Percentiles rank a stretch among this genome's conserved stretches.
Conservation (phyloP, 768 basidiomycete genomes). For the Tylopilus felleus region DNA sequence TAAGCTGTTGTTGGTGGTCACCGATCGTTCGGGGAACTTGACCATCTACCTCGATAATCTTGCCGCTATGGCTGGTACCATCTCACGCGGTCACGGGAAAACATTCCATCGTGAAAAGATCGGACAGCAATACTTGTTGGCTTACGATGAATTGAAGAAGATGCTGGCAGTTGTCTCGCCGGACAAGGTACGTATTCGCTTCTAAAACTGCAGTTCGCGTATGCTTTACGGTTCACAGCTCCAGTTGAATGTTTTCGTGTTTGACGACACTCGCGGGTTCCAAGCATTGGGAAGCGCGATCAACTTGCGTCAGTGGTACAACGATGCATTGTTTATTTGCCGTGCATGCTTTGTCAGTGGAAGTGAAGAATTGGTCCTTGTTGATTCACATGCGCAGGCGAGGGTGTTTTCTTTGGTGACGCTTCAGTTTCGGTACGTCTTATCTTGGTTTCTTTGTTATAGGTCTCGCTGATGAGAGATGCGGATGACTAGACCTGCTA, state of each 20-base stretch:
- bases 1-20: constrained; percentile 41
- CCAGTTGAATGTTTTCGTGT: constrained; percentile 38
- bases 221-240: constrained; percentile 18
- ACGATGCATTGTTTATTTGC: constrained; percentile 23
- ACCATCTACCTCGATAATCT: constrained; percentile 39
- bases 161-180: constrained; percentile 45
- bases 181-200: constrained; percentile 33
- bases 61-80: constrained; percentile 29
- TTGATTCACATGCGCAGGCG: constrained; percentile 42
- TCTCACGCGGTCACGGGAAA: constrained; percentile 29
- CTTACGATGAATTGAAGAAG: constrained; percentile 51
- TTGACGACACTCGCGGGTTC: constrained; percentile 44
- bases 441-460: background rate
- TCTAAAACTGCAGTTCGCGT: background rate
- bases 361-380: constrained; percentile 49
- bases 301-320: constrained; percentile 46
- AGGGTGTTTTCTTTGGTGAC: constrained; percentile 55
- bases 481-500: constrained; percentile 39
- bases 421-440: constrained; percentile 31
- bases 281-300: constrained; percentile 41
- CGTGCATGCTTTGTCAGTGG: constrained; percentile 46
- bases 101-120: constrained; percentile 43
- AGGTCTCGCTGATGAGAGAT: background rate
- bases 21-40: constrained; percentile 34
- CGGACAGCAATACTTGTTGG: constrained; percentile 41